phyloP scores from a whole-genome alignment of 1,139 yeast species.

The Arxiozyma slooffiae region DNA sequence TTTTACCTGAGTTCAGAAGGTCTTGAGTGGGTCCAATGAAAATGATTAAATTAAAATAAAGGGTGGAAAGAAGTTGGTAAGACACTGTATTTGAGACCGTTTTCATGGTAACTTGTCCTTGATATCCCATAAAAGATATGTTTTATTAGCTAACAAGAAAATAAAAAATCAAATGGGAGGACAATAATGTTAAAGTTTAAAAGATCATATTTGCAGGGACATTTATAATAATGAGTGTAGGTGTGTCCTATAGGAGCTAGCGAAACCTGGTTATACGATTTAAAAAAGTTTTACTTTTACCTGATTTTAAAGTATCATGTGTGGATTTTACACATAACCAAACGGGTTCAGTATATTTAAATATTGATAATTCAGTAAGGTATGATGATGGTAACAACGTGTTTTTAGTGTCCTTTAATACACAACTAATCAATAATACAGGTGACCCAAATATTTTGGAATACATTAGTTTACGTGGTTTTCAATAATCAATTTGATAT shows the following conservation, averaged over 20 bases:
- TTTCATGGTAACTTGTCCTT: background rate
- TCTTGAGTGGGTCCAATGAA: background rate
- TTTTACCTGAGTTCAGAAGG: too few relatives aligned
- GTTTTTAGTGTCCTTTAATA: slow-evolving; percentile 81
- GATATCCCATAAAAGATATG: background rate
- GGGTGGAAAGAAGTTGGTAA: background rate
- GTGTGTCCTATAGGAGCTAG: slow-evolving; percentile 52
- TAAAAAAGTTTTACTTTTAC: slow-evolving; percentile 57
- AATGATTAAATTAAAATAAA: too few relatives aligned
- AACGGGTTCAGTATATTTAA: slow-evolving; percentile 76
- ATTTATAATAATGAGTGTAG: slow-evolving; percentile 3
- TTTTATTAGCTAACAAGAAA: background rate
- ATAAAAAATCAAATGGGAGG: background rate
- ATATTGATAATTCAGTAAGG: slow-evolving; percentile 47
- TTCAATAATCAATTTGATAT: slow-evolving; percentile 79
- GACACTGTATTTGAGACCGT: too few relatives aligned
- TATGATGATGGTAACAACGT: slow-evolving; percentile 79
- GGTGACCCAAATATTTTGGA: slow-evolving; percentile 96
- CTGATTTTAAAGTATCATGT: slow-evolving; percentile 76
- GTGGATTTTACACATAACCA: slow-evolving; percentile 55
- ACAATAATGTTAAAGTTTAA: background rate
- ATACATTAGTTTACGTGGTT: slow-evolving; percentile 93
- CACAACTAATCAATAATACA: slow-evolving; percentile 85
- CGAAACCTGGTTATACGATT: slow-evolving; percentile 55
- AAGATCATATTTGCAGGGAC: slow-evolving; percentile 10